Base-by-base conservation (phyloP, 2,329 filamentous ascomycete genomes). In the Coniochaeta prunicola region DNA sequence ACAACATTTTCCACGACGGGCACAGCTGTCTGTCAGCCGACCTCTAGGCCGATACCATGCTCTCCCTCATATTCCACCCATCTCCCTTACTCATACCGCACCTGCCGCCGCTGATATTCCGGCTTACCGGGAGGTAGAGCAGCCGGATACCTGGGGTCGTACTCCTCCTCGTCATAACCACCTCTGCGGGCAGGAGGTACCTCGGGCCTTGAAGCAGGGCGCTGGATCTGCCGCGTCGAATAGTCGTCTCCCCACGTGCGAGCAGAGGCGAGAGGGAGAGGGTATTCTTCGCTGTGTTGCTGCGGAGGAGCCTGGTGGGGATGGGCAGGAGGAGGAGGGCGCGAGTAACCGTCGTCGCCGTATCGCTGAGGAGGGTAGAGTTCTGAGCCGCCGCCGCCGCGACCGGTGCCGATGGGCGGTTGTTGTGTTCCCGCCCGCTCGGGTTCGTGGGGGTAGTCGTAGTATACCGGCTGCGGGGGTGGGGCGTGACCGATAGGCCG, bases 121-220 rank as follows among this genome's bases (percentile, higher is more conserved):
- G 15, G 6, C 1, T 21, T 24, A 2, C 38, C 28, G 10, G 56
- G 26, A 26, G 42, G 56, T 30, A 68, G 67, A 30, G 66, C 67
- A 50, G 67, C 69, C 13, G 74, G 73, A 63, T 72, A 72, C 50
- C 71, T 71, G 26, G 76, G 75, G 57, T 80, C 76, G 56, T 80
- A 80, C 61, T 78, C 76, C 58, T 77, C 76, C 58, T 77, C 75
- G 57, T 73, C 67, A 54, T 69, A 70, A 55, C 61, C n/a, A n/a
- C n/a, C 61, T 45, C 60, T 33, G 2, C 33, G 53, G 6, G 30
- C n/a, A 19, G 26, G 28, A 12, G 30, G 24, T 2, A 12, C 15
- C 10, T 30, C 53, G n/a, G 53, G 30, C 53, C 28, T 64, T 63
- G 4, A 59, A 50, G 4, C 60, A 53, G 21, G 60, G 59, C 19